Evolutionary conservation across 73 alveolate genomes (phyloP).

Genomic region (Paramecium sonneborni): DNA sequence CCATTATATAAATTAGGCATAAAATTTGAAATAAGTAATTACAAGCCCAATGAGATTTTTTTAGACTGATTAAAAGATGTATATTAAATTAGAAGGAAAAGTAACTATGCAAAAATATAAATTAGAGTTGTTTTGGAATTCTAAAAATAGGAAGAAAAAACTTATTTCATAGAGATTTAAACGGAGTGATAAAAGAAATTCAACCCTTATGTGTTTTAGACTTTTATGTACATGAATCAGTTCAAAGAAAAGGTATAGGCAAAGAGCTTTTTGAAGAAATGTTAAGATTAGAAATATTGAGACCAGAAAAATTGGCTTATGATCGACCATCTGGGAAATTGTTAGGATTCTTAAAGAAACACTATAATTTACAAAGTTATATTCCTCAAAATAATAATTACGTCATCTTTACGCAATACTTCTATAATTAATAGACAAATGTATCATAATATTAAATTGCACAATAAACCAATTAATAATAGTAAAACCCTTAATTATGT

Average conservation of each 20-base stretch:
- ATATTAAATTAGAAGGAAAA: conserved; percentile 70
- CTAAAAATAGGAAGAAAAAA: conserved; percentile 91
- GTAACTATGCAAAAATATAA: neutral
- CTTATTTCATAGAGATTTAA: conserved; percentile 80
- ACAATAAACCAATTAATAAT: neutral
- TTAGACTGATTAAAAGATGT: conserved; percentile 75
- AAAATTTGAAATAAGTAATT: conserved; percentile 15
- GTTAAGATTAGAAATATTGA: conserved; percentile 80
- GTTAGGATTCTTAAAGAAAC: conserved; percentile 86
- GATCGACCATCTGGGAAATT: conserved; percentile 96
- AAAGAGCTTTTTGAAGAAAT: conserved; percentile 87
- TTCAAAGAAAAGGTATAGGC: conserved; percentile 93
- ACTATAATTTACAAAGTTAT: conserved; percentile 84
- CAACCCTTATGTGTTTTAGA: conserved; percentile 95
- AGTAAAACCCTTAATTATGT: neutral
- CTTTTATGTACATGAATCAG: conserved; percentile 93
- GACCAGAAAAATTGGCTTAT: conserved; percentile 91
- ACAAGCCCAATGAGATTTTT: conserved; percentile 67
- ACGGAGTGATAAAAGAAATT: conserved; percentile 85
- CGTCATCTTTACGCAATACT: conserved; percentile 89
- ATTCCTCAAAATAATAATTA: conserved; percentile 94
- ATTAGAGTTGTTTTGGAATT: conserved; percentile 78
- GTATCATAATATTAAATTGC: conserved; percentile 7
- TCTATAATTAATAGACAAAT: conserved; percentile 35
- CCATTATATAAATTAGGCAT: neutral